Evolutionary conservation across 495 filamentous ascomycete genomes (phyloP).

Genomic region (Aspergillus indologenus): DNA sequence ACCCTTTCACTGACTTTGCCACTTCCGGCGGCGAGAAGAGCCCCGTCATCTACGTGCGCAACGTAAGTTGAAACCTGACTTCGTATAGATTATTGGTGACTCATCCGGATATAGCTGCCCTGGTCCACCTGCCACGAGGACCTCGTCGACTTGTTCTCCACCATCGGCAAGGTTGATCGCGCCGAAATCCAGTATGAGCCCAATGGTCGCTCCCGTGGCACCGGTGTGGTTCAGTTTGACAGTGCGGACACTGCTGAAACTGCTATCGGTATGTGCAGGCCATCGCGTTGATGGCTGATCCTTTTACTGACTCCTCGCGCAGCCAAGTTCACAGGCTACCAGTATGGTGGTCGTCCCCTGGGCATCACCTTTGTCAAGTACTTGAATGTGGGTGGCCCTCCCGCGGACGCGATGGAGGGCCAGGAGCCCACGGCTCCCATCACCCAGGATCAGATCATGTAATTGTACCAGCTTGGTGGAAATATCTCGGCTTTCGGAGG

Average conservation of each 20-base stretch:
- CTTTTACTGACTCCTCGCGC: slow-evolving; percentile 16
- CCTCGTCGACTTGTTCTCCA: slow-evolving; percentile 91
- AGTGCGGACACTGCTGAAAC: slow-evolving; percentile 80
- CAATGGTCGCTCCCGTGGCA: slow-evolving; percentile 91
- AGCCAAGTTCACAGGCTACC: slow-evolving; percentile 96
- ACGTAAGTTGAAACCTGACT: slow-evolving; percentile 60
- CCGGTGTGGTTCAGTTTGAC: slow-evolving; percentile 93
- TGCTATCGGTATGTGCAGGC: slow-evolving; percentile 64
- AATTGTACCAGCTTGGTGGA: slow-evolving; percentile 27
- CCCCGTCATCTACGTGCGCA: slow-evolving; percentile 89
- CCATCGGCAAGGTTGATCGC: slow-evolving; percentile 95
- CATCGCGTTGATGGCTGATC: background rate
- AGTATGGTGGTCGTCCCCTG: slow-evolving; percentile 93
- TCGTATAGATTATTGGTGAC: slow-evolving; percentile 5
- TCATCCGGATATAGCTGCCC: slow-evolving; percentile 61
- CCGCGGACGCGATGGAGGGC: slow-evolving; percentile 75
- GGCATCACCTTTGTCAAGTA: slow-evolving; percentile 93
- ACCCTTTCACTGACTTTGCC: slow-evolving; percentile 93
- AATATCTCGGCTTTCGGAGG: slow-evolving; percentile 10
- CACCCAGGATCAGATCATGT: slow-evolving; percentile 99
- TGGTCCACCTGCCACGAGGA: slow-evolving; percentile 99
- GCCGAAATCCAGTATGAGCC: slow-evolving; percentile 98
- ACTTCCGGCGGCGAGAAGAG: slow-evolving; percentile 82
- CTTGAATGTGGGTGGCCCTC: slow-evolving; percentile 57
- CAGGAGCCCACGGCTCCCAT: slow-evolving; percentile 66